Evolutionary conservation across 2,329 filamentous ascomycete genomes (phyloP).

Genomic region (Biscogniauxia marginata): DNA sequence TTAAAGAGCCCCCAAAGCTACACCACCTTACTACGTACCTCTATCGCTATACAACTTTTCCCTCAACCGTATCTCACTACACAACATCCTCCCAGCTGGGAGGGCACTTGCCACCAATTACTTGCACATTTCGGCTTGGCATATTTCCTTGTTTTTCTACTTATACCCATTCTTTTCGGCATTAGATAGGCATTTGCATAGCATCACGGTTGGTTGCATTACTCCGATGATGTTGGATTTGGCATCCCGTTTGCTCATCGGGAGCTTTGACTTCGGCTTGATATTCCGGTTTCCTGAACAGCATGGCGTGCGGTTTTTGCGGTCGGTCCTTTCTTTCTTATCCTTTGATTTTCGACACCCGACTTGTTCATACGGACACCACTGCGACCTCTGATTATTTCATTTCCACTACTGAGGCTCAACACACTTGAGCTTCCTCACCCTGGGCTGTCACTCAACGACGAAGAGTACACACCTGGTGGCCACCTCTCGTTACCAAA

Average conservation of each 20-base stretch:
- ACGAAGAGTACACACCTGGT: too few relatives aligned
- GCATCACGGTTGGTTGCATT: conserved; percentile 30
- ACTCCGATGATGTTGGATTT: conserved; percentile 31
- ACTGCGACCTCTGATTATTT: not conserved
- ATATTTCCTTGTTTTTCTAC: conserved; percentile 15
- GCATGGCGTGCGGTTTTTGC: conserved; percentile 26
- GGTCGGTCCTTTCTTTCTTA: conserved; percentile 11
- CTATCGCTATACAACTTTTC: not conserved
- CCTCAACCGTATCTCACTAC: not conserved
- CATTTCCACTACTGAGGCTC: too few relatives aligned
- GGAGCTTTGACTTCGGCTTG: conserved; percentile 18
- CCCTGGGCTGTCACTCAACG: too few relatives aligned
- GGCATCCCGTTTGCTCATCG: conserved; percentile 28
- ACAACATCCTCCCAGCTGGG: not conserved
- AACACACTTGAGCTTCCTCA: too few relatives aligned
- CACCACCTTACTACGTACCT: not conserved
- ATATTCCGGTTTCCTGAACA: conserved; percentile 19
- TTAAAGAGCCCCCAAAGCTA: not conserved
- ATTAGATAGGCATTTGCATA: conserved; percentile 35
- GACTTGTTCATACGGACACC: not conserved
- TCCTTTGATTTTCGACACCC: not conserved
- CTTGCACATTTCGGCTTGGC: not conserved
- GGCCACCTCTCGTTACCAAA: too few relatives aligned
- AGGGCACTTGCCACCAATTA: not conserved
- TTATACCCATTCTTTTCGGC: conserved; percentile 31